Evolutionary conservation across 345 rosid genomes (phyloP), one percentile per base, ranked within the genome.

Genomic region (Raphanus sativus): DNA sequence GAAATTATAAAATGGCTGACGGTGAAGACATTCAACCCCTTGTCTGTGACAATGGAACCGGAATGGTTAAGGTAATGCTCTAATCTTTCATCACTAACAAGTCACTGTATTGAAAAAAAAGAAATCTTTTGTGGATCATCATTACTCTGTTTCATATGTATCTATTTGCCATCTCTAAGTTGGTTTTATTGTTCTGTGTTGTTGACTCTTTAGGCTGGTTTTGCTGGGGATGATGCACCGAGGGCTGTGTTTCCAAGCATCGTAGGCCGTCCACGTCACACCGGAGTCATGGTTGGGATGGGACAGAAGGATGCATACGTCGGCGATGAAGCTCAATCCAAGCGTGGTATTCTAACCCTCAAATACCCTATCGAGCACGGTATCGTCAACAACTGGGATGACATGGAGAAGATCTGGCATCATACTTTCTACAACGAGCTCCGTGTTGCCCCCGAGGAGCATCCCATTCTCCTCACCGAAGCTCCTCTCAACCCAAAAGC

Each of bases 401-500:
- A 92, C 64, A 92, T 91, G 97, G 95, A 91, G 78, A 91, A 91
- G 81, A 89, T 89, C 33, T 91, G 93, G 97, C 97, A 91, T 83
- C 92, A 87, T 40, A 91, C 94, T 40, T 91, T 91, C 87, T 89
- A 89, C 85, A 91, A 91, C 32, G 97, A 92, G 86, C 96, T 92
- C 29, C 92, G 97, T 54, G 97, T 92, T 67, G 97, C 97, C 45
- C 97, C 97, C 0, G 96, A 90, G 77, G 94, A 87, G 81, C 94
- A 89, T 76, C 94, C 91, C 0, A 86, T 89, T 34, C 86, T 89
- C 3, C 85, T 92, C 3, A 92, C 97, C 0, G 97, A 92, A 79
- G 97, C 97, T 62, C 95, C 95, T 81, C 86, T 91, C 67, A 91
- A 89, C 73, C 97, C 97, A n/a, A 91, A 91, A 76, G 97, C 97